These are phyloP conservation scores for Hordeum pubiflorum DNA, from an alignment of 202 grass and related monocot species.

Conservation along the genomic window DNA sequence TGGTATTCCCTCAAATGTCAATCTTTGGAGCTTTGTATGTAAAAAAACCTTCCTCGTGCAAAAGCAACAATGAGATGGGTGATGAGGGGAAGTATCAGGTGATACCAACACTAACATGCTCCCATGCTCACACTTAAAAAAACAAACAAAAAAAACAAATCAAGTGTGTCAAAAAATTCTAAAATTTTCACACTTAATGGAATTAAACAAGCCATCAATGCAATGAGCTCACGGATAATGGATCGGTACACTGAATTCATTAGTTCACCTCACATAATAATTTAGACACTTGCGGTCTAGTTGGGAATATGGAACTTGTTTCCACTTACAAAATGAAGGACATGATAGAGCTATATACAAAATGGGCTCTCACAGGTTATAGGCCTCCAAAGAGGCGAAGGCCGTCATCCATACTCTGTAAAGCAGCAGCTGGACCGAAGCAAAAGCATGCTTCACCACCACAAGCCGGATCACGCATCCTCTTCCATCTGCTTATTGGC, in stretches of 20 bases:
- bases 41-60: background rate
- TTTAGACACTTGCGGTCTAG: conserved; percentile 31
- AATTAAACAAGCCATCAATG: conserved; percentile 19
- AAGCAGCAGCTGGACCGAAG: conserved; percentile 27
- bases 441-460: conserved; percentile 31
- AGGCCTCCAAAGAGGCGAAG: conserved; percentile 34
- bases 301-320: conserved; percentile 31
- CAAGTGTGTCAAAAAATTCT: background rate
- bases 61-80: background rate
- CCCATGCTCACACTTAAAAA: no score
- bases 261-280: conserved; percentile 30
- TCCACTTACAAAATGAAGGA: conserved; percentile 33
- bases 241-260: conserved; percentile 24
- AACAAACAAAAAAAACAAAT: no score
- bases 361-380: conserved; percentile 31
- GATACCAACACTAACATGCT: no score
- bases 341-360: conserved; percentile 44
- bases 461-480: conserved; percentile 15
- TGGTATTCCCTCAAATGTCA: background rate
- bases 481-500: conserved; percentile 44
- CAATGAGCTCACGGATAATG: conserved; percentile 28
- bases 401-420: conserved; percentile 22
- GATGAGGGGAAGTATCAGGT: background rate
- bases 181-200: no score
- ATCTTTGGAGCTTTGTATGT: background rate